These are phyloP conservation scores for Ogataea minuta DNA, from an alignment of 805 yeast genomes.

Conservation along the genomic window DNA sequence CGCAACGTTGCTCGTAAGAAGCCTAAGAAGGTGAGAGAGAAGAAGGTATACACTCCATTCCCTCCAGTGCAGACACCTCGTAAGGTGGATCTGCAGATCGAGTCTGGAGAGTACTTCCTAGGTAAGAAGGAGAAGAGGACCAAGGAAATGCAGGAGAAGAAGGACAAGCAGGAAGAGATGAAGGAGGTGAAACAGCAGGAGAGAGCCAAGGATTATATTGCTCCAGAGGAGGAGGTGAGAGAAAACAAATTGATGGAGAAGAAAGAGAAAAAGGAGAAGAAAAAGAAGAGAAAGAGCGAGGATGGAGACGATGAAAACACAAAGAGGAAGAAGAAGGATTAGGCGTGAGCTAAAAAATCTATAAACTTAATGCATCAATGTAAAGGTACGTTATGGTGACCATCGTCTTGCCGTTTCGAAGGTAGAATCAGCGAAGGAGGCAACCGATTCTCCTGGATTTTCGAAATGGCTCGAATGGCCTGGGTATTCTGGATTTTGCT, in stretches of 20 bases:
- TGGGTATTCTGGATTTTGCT: neutral
- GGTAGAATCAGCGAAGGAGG: constrained; percentile 17
- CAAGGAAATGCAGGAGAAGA: constrained; percentile 71
- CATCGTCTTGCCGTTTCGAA: constrained; percentile 18
- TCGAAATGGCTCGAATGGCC: constrained; percentile 1
- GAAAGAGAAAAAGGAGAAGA: constrained; percentile 30
- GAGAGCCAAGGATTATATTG: constrained; percentile 73
- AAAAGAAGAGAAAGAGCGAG: constrained; percentile 31
- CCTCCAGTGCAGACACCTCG: constrained; percentile 97
- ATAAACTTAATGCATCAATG: neutral
- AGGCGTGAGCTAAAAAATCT: neutral
- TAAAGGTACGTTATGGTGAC: constrained; percentile 12
- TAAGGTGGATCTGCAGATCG: constrained; percentile 95
- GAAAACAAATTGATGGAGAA: constrained; percentile 36
- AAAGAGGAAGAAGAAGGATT: constrained; percentile 16
- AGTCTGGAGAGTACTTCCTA: constrained; percentile 96
- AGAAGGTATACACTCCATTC: constrained; percentile 94
- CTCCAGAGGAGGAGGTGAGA: constrained; percentile 69
- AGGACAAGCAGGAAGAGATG: constrained; percentile 71
- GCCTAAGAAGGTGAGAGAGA: constrained; percentile 62
- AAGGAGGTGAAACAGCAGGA: constrained; percentile 64
- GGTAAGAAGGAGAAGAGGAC: constrained; percentile 78
- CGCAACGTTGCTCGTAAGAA: constrained; percentile 92
- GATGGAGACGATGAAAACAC: constrained; percentile 17
- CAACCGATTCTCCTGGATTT: constrained; percentile 4